phyloP scores from a whole-genome alignment of 2,329 filamentous ascomycete genomes.

The Metarhizium anisopliae region DNA sequence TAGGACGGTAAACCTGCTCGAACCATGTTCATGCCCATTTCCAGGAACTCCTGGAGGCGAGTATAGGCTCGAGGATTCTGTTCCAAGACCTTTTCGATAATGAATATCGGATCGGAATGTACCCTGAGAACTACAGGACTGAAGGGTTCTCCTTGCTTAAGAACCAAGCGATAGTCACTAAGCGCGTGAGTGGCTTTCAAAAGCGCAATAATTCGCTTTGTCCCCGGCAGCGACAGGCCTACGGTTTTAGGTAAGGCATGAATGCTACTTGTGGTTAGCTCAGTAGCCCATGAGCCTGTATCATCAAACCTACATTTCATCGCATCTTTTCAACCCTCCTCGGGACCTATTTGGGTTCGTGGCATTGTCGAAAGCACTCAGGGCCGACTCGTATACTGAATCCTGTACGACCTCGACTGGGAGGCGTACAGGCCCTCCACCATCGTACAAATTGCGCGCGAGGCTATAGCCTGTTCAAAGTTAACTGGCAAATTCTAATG shows the following conservation, averaged over 20 bases:
- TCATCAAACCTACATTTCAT: constrained; percentile 52
- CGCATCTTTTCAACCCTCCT: constrained; percentile 68
- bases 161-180: constrained; percentile 65
- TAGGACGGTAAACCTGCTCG: constrained; percentile 39
- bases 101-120: constrained; percentile 63
- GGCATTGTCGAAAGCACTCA: constrained; percentile 70
- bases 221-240: constrained; percentile 37
- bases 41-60: constrained; percentile 62
- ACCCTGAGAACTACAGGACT: constrained; percentile 71
- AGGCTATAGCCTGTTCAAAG: constrained; percentile 46
- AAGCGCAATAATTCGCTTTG: constrained; percentile 51
- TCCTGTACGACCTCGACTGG: constrained; percentile 43
- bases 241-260: constrained; percentile 54
- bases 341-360: constrained; percentile 71
- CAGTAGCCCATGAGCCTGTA: background rate
- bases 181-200: constrained; percentile 66
- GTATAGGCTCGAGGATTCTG: constrained; percentile 70
- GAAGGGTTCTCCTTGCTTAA: constrained; percentile 74
- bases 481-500: background rate
- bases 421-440: constrained; percentile 39
- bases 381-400: constrained; percentile 52
- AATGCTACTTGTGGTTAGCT: constrained; percentile 35
- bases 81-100: constrained; percentile 64
- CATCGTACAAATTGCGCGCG: constrained; percentile 53
- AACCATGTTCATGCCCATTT: constrained; percentile 59